Evolutionary conservation across 179 eudicot species (phyloP).

Genomic region (Spinacia oleracea): DNA sequence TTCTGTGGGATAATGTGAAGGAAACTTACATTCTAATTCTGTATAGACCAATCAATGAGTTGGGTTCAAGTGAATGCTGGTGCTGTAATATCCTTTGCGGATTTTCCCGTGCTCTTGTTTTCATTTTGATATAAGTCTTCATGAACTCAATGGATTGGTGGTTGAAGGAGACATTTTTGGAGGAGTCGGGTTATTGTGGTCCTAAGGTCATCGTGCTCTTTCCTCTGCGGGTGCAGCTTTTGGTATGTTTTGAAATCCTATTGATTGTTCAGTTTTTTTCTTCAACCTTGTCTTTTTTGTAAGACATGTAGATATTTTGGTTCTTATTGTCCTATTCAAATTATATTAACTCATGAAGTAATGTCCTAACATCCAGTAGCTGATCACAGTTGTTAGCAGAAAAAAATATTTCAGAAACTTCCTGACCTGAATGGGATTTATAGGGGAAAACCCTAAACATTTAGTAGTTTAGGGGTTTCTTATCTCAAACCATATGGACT

Average conservation of each 20-base stretch:
- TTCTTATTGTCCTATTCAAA: not conserved
- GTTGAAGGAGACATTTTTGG: not conserved
- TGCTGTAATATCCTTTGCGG: not conserved
- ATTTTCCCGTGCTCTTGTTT: not conserved
- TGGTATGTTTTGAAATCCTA: slow-evolving; percentile 2
- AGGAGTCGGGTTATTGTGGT: not conserved
- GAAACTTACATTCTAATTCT: not conserved
- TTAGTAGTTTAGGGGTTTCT: not conserved
- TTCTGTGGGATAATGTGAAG: slow-evolving; percentile 11
- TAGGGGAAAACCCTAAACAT: not conserved
- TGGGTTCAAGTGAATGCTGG: slow-evolving; percentile 4
- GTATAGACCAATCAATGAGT: not conserved
- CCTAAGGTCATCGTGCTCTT: not conserved
- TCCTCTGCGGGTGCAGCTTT: not conserved
- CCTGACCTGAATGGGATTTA: not conserved
- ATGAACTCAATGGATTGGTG: not conserved
- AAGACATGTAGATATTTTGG: not conserved
- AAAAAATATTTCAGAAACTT: not conserved
- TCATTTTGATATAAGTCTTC: not conserved
- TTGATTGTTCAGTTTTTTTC: not conserved
- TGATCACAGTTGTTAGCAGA: not conserved
- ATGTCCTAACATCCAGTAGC: not conserved
- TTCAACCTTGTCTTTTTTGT: not conserved
- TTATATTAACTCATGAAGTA: not conserved
- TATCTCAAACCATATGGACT: not conserved